Base-by-base conservation (phyloP, 1,139 yeast species). In the Yamadazyma oceani region DNA sequence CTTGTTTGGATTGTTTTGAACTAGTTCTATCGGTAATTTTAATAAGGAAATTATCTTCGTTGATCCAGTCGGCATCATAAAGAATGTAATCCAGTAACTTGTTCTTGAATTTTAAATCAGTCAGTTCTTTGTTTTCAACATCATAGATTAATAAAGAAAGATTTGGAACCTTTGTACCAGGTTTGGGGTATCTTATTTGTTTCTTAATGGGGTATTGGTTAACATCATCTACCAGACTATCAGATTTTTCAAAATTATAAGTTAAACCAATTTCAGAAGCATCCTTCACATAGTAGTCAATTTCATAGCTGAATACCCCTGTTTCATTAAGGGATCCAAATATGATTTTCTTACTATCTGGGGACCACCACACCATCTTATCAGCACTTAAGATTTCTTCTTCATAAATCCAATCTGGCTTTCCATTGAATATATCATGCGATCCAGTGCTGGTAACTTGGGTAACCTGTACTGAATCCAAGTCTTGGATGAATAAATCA, bases 391-490 rank as follows among this genome's bases (percentile, higher is more conserved):
- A 58, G 1, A 92, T 89, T 53, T 94, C 98, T 53, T 94, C 98
- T 57, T 92, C 98, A 55, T 92, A 92, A 0, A 92, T 87, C 98
- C 98, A 92, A 53, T 92, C 98, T 0, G 97, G 85, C 44, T 80
- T 83, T 0, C 96, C 99, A 54, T 92, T 88, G 50, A 81, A 78
- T n/a, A 87, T 67, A 32, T 74, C 62, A 0, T 58, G 58, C 4
- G 84, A 75, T 0, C 97, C 97, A 51, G 80, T 89, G 2, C 53
- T 42, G 0, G 97, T 88, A 10, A 92, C 62, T 50, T 68, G 73
- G 0, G 44, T 50, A 4, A 64, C 49, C 9, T 49, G 41, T 9
- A 49, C 49, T 3, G 57, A 44, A 1, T 42, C 38, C 0, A 73
- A 49, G 26, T 69, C 54, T 38, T 75, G 69, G 12, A 85, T 39